Conservation (phyloP, 306 rosid genomes). For the Astragalus glycyphyllos region DNA sequence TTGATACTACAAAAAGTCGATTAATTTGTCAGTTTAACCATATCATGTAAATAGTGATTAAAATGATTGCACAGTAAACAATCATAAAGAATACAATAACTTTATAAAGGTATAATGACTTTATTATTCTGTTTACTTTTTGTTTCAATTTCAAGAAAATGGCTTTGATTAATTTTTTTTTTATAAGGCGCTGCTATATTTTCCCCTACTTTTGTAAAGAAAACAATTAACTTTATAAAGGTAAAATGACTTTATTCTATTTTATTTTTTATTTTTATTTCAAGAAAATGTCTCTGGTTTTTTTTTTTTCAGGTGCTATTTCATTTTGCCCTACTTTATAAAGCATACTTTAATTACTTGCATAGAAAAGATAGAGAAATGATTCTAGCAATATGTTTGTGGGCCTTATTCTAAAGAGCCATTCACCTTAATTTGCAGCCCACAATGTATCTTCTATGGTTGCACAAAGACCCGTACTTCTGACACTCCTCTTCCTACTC, state of each 20-base stretch:
- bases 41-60: not conserved
- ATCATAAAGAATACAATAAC: slow-evolving; percentile 18
- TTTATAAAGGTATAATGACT: slow-evolving; percentile 26
- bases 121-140: slow-evolving; percentile 8
- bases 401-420: too few species aligned
- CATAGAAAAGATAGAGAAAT: not conserved
- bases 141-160: not conserved
- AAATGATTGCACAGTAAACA: slow-evolving; percentile 25
- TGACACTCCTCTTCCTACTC: too few species aligned
- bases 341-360: not conserved
- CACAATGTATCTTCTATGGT: too few species aligned
- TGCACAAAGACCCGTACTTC: too few species aligned
- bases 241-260: slow-evolving; percentile 4
- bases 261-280: not conserved
- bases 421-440: too few species aligned
- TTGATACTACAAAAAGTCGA: not conserved
- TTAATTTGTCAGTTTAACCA: not conserved
- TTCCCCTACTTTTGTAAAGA: slow-evolving; percentile 1
- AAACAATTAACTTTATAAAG: slow-evolving; percentile 28
- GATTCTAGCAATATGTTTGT: too few species aligned
- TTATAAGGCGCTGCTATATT: not conserved
- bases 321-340: slow-evolving; percentile 20
- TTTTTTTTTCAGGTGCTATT: not conserved
- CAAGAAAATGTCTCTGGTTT: not conserved
- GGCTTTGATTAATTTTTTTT: not conserved